Evolutionary conservation across 305 asterid genomes (phyloP).

Genomic region (Striga hermonthica): DNA sequence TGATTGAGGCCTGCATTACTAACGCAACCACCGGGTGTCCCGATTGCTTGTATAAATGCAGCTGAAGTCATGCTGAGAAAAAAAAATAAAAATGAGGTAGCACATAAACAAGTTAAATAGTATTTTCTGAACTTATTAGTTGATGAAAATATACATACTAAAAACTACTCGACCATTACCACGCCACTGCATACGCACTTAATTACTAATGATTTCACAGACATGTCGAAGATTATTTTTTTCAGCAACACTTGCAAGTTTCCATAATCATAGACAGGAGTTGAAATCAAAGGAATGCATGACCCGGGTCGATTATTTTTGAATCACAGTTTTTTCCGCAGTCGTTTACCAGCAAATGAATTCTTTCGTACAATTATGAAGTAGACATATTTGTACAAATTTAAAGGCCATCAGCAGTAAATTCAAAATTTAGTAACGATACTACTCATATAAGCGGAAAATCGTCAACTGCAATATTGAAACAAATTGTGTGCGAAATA

Average conservation of each 20-base stretch:
- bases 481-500: neutral
- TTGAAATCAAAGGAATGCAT: neutral
- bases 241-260: neutral
- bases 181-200: neutral
- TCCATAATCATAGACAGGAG: slow-evolving; percentile 15
- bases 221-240: too few species aligned
- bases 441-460: neutral
- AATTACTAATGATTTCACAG: neutral
- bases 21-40: slow-evolving; percentile 41
- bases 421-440: slow-evolving; percentile 9
- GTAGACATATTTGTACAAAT: neutral
- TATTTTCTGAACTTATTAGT: too few species aligned
- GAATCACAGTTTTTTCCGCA: neutral
- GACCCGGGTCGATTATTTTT: neutral
- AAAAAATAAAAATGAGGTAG: slow-evolving; percentile 23
- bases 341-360: neutral
- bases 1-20: slow-evolving; percentile 43
- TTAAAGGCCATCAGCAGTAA: neutral
- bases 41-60: slow-evolving; percentile 55
- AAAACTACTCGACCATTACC: too few species aligned
- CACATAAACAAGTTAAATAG: too few species aligned
- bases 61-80: slow-evolving; percentile 61
- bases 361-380: neutral
- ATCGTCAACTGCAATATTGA: neutral
- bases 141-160: too few species aligned